These are phyloP conservation scores for Tuber borchii DNA, from an alignment of 495 filamentous ascomycete genomes.

Conservation along the genomic window DNA sequence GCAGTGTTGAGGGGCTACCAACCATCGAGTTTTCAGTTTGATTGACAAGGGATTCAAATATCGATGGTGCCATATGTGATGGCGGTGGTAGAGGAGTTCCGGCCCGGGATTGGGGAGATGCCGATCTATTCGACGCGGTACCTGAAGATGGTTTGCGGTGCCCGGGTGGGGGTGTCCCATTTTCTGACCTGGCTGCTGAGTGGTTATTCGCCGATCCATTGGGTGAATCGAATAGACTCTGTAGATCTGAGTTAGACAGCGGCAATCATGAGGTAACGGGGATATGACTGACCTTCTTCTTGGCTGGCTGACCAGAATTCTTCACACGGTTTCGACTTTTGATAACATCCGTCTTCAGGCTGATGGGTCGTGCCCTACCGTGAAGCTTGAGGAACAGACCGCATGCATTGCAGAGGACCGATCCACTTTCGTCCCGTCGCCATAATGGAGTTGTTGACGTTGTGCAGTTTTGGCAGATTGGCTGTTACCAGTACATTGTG, in stretches of 20 bases:
- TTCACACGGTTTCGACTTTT: slow-evolving; percentile 98
- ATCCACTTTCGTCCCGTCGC: slow-evolving; percentile 91
- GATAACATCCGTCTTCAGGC: slow-evolving; percentile 97
- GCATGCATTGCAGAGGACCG: slow-evolving; percentile 98
- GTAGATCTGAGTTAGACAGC: slow-evolving; percentile 22
- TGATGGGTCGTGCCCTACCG: slow-evolving; percentile 83
- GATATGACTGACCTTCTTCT: slow-evolving; percentile 68
- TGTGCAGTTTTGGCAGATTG: slow-evolving; percentile 92
- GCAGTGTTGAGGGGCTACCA: slow-evolving; percentile 58
- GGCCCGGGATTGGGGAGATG: slow-evolving; percentile 82
- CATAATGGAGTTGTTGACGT: slow-evolving; percentile 95
- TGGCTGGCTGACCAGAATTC: slow-evolving; percentile 72
- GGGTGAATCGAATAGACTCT: slow-evolving; percentile 52
- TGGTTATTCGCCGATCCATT: slow-evolving; percentile 42
- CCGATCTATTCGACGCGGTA: slow-evolving; percentile 66
- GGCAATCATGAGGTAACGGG: slow-evolving; percentile 6
- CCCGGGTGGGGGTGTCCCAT: slow-evolving; percentile 51
- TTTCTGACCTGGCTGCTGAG: slow-evolving; percentile 53
- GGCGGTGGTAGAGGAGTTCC: slow-evolving; percentile 66
- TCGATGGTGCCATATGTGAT: slow-evolving; percentile 69
- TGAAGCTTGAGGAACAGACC: slow-evolving; percentile 96
- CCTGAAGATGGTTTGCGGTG: slow-evolving; percentile 59
- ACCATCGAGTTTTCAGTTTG: slow-evolving; percentile 55
- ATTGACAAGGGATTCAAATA: slow-evolving; percentile 55
- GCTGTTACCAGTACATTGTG: slow-evolving; percentile 52